Evolutionary conservation across 2,329 filamentous ascomycete genomes (phyloP).

Genomic region (Paramyrothecium roridum): DNA sequence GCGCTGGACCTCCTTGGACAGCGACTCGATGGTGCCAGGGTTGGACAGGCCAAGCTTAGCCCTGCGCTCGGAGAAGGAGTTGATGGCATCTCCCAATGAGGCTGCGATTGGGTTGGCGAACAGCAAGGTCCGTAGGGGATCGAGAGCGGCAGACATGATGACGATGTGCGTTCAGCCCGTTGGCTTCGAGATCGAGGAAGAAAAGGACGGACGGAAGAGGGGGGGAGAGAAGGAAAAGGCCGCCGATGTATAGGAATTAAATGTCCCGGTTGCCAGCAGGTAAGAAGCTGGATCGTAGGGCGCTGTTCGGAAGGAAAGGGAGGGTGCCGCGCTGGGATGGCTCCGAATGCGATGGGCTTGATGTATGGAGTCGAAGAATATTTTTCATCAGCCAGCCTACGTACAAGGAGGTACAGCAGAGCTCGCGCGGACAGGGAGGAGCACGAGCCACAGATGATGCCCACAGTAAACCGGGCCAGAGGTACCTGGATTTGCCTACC

Average conservation of each 20-base stretch:
- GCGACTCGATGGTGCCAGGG: constrained; percentile 86
- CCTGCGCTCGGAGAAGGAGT: constrained; percentile 79
- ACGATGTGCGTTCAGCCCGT: constrained; percentile 18
- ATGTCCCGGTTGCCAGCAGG: not conserved
- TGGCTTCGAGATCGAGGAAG: constrained; percentile 20
- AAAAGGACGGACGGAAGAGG: constrained; percentile 13
- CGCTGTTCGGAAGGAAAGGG: constrained; percentile 1
- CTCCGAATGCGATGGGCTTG: not conserved
- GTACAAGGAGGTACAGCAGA: constrained; percentile 7
- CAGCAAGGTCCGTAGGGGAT: constrained; percentile 60
- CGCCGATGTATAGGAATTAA: constrained; percentile 8
- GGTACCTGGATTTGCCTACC: too few relatives aligned
- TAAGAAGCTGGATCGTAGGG: constrained; percentile 5
- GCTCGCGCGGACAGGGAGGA: constrained; percentile 18
- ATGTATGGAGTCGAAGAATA: constrained; percentile 22
- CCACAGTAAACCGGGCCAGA: constrained; percentile 1
- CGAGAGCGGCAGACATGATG: constrained; percentile 51
- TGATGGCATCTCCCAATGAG: constrained; percentile 73
- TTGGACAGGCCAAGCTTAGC: constrained; percentile 85
- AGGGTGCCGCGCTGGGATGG: not conserved
- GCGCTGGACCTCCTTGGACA: constrained; percentile 88
- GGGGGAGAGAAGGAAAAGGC: constrained; percentile 13
- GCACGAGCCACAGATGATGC: constrained; percentile 26
- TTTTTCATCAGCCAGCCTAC: constrained; percentile 29
- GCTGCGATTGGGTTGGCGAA: constrained; percentile 70